Evolutionary conservation across 257 asterid species (phyloP).

Genomic region (Leptodermis oblonga): DNA sequence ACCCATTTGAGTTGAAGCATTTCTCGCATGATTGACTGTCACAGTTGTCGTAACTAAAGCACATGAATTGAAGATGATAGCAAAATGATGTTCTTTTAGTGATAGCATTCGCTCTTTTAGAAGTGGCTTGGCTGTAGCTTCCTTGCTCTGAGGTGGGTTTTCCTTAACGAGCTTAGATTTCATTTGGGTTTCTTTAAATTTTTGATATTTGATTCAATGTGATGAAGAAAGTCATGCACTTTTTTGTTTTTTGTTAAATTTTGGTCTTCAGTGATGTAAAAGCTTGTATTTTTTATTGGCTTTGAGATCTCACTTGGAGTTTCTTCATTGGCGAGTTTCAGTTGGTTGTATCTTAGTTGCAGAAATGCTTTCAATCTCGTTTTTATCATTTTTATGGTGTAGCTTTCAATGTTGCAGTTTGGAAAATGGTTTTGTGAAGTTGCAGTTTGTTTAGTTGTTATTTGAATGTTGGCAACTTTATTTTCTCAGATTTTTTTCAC

Average conservation of each 20-base stretch:
- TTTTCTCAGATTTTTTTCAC: neutral
- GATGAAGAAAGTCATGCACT: slow-evolving; percentile 17
- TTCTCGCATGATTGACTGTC: slow-evolving; percentile 7
- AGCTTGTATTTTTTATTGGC: neutral
- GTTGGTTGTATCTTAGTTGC: neutral
- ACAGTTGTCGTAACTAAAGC: neutral
- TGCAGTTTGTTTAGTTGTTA: neutral
- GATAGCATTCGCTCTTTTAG: neutral
- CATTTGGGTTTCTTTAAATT: slow-evolving; percentile 6
- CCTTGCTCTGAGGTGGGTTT: slow-evolving; percentile 36
- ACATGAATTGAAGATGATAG: neutral
- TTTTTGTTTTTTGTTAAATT: slow-evolving; percentile 1
- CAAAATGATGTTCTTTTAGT: slow-evolving; percentile 16
- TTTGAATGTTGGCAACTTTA: neutral
- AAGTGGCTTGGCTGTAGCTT: slow-evolving; percentile 12
- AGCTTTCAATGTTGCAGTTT: neutral
- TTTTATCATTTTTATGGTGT: neutral
- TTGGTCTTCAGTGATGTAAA: neutral
- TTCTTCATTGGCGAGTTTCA: neutral
- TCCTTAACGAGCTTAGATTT: slow-evolving; percentile 10
- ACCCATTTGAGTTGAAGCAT: slow-evolving; percentile 19
- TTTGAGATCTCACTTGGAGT: slow-evolving; percentile 6
- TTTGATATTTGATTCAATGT: slow-evolving; percentile 4
- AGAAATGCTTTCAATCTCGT: neutral
- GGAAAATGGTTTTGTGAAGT: neutral